phyloP scores from a whole-genome alignment of 2,329 filamentous ascomycete species.

The Aureobasidium sp. region DNA sequence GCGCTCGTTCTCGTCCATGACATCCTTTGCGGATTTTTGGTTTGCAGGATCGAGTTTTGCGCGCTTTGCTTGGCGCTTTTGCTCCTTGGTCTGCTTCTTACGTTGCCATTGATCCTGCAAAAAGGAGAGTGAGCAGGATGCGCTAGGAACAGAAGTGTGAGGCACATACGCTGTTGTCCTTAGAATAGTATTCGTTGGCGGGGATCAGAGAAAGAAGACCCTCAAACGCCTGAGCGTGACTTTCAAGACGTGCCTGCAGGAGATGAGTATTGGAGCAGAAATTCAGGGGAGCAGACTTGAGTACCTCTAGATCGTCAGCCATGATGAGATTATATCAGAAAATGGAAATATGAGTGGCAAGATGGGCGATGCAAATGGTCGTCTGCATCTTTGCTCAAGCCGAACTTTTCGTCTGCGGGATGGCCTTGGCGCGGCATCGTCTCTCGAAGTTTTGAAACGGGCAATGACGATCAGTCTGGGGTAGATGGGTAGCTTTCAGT shows the following conservation, averaged over 20 bases:
- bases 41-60: slow-evolving; percentile 89
- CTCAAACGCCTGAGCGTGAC: slow-evolving; percentile 68
- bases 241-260: slow-evolving; percentile 43
- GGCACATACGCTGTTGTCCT: slow-evolving; percentile 68
- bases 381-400: neutral
- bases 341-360: neutral
- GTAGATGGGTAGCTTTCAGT: neutral
- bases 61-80: slow-evolving; percentile 72
- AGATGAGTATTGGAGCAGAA: slow-evolving; percentile 2
- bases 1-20: slow-evolving; percentile 74
- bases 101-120: slow-evolving; percentile 81
- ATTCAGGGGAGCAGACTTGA: slow-evolving; percentile 17
- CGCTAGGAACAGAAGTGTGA: neutral
- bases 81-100: slow-evolving; percentile 91
- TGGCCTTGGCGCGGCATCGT: neutral
- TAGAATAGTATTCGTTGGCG: slow-evolving; percentile 73
- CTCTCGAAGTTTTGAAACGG: neutral
- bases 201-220: slow-evolving; percentile 81
- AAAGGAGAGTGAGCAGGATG: slow-evolving; percentile 14
- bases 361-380: neutral
- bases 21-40: slow-evolving; percentile 83
- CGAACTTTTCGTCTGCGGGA: slow-evolving; percentile 5
- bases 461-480: slow-evolving; percentile 1
- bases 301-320: slow-evolving; percentile 16
- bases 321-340: slow-evolving; percentile 6